Base-by-base conservation (phyloP, 177 flowering plant genomes). In the Telopea speciosissima region DNA sequence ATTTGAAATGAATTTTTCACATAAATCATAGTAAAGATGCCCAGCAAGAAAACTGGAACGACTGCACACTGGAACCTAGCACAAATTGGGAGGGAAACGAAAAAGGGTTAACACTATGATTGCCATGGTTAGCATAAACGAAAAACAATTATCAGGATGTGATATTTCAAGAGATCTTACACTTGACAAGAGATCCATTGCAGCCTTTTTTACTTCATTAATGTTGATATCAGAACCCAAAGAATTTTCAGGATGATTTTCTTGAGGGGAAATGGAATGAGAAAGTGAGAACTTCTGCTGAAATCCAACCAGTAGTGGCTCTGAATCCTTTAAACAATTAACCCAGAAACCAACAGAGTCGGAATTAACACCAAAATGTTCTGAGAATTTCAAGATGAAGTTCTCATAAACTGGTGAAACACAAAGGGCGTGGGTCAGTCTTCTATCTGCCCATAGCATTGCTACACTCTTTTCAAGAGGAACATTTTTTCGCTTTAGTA, bases 361-460 rank as follows among this genome's bases (percentile, higher is more conserved):
- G 22, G 72, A 74, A 65, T 24, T 40, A 69, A 80, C 86, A 61
- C 85, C 91, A 83, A 71, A 87, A 49, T 83, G 77, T 67, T 85
- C 78, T 22, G 85, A 74, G n/a, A 89, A 70, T 24, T 74, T 76
- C 70, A 36, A 44, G 22, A 93, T 73, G 70, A 90, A 84, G 62
- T 70, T 75, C 22, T 87, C 87, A 78, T 81, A 72, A 69, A 90
- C 72, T 63, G 97, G 90, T 75, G 89, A 85, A 66, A 74, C 70
- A 75, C 99, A 95, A 68, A 95, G 89, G 5, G 88, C 86, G 82
- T 95, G 99, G 58, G 76, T 83, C 31, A 89, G 85, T 83, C 96
- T 87, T 80, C 92, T 85, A 71, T 79, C 77, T 71, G 82, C 82
- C 97, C 99, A 93, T 58, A 95, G 76, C 73, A 78, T 40, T 28